These are phyloP conservation scores for Neurospora sp. DNA, from an alignment of 495 filamentous ascomycete species.

Conservation along the genomic window DNA sequence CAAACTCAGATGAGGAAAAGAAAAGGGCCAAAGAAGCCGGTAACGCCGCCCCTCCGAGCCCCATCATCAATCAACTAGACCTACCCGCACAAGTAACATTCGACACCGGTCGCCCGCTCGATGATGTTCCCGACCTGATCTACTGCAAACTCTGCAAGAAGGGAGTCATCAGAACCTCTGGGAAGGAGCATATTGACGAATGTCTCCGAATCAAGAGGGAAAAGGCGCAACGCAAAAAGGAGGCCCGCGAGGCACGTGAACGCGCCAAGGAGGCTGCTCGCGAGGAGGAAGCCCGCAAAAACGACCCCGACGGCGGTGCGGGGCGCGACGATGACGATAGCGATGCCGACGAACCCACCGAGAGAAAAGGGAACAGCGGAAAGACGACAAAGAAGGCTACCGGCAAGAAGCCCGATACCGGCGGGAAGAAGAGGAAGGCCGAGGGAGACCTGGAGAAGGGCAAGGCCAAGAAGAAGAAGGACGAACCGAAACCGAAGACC, in stretches of 20 bases:
- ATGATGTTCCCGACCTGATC: slow-evolving; percentile 55
- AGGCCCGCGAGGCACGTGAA: slow-evolving; percentile 63
- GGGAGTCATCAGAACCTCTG: slow-evolving; percentile 49
- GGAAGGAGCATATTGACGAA: slow-evolving; percentile 54
- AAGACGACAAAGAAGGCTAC: slow-evolving; percentile 67
- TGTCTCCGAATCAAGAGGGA: slow-evolving; percentile 69
- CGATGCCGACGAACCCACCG: slow-evolving; percentile 39
- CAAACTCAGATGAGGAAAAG: slow-evolving; percentile 25
- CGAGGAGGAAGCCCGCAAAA: slow-evolving; percentile 48
- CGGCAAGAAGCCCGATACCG: slow-evolving; percentile 49
- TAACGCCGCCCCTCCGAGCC: slow-evolving; percentile 33
- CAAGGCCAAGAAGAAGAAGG: slow-evolving; percentile 89
- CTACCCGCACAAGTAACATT: slow-evolving; percentile 60
- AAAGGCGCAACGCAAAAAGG: slow-evolving; percentile 68
- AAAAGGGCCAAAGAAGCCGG: slow-evolving; percentile 37
- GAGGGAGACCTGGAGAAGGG: slow-evolving; percentile 65
- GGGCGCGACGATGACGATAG: slow-evolving; percentile 60
- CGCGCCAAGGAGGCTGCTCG: slow-evolving; percentile 48
- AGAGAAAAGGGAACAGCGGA: slow-evolving; percentile 27
- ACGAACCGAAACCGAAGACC: slow-evolving; percentile 82
- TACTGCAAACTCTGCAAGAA: slow-evolving; percentile 80
- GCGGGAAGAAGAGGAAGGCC: slow-evolving; percentile 81
- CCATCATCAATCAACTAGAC: slow-evolving; percentile 65
- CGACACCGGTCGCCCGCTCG: slow-evolving; percentile 60
- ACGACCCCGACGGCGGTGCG: slow-evolving; percentile 45